Evolutionary conservation across 805 yeast species (phyloP), one percentile per base, ranked within the genome.

Genomic region (Starmerella tilneyi): DNA sequence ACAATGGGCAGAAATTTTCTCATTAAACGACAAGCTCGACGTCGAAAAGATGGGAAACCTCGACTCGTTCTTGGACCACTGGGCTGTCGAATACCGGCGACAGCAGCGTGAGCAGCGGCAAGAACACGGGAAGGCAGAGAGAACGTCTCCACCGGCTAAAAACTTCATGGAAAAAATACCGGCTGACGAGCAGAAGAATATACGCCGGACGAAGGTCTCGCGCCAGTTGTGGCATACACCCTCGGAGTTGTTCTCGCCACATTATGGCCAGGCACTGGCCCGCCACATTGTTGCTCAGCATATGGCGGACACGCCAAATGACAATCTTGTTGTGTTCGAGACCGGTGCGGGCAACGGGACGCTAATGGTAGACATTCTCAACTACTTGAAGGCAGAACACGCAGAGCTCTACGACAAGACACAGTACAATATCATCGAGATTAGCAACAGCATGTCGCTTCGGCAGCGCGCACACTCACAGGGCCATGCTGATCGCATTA

Each of bases 341-440:
- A 75, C 83, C 70, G 95, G 94, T 48, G 94, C 86, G 17, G 94
- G 94, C 53, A 84, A 84, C 56, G 94, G 94, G 33, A 84, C 94
- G 0, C 62, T 84, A 48, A 84, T 85, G 94, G 60, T 71, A 44
- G 80, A 84, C 56, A 73, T 84, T 9, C 62, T 84, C 50, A 78
- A 79, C 56, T 84, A 70, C 58, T 71, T 84, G 48, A 67, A 74
- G 50, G 64, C 63, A 22, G 66, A 71, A 17, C 79, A 80, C 51
- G 88, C 94, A 0, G 86, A 81, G 30, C 76, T 84, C n/a, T 84
- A 83, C 59, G 61, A 65, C 11, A 68, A 76, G 30, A 79, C 85
- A 0, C 70, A 71, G 53, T 84, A 84, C 59, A 76, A 74, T 58
- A 78, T 82, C 44, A 77, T 82, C 51, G 92, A 82, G 62, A 81